These are phyloP conservation scores for Rhizopus sp. DNA, from an alignment of 371 early-diverging fungal genomes.

Conservation along the genomic window DNA sequence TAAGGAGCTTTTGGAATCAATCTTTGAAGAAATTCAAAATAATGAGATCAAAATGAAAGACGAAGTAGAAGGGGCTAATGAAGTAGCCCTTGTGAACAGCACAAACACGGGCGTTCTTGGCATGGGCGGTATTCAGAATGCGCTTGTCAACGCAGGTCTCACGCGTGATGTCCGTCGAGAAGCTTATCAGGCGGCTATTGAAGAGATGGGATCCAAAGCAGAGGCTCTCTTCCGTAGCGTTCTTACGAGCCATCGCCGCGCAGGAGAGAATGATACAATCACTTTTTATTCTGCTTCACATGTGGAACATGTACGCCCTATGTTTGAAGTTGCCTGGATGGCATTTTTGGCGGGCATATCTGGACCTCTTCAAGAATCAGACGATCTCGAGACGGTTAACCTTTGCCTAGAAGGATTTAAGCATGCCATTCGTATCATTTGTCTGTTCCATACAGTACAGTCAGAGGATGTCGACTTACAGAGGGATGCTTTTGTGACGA, in stretches of 20 bases:
- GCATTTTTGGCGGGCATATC: constrained; percentile 82
- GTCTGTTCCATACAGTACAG: constrained; percentile 70
- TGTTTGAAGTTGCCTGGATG: constrained; percentile 95
- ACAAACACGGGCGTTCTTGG: constrained; percentile 33
- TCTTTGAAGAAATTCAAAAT: constrained; percentile 80
- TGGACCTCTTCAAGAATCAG: constrained; percentile 83
- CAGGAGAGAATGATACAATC: constrained; percentile 47
- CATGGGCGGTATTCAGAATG: constrained; percentile 50
- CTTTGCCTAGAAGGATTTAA: constrained; percentile 83
- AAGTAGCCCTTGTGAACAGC: constrained; percentile 30
- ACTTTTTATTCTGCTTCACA: constrained; percentile 75
- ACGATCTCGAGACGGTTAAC: constrained; percentile 69
- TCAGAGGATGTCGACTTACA: constrained; percentile 81
- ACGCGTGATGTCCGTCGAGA: constrained; percentile 52
- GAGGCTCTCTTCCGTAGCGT: constrained; percentile 58
- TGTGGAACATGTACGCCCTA: constrained; percentile 86
- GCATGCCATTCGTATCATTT: constrained; percentile 75
- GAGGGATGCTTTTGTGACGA: constrained; percentile 87
- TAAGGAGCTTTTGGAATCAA: constrained; percentile 62
- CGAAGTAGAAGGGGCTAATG: constrained; percentile 63
- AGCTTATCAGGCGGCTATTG: constrained; percentile 54
- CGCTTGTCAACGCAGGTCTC: constrained; percentile 50
- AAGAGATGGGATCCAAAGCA: constrained; percentile 61
- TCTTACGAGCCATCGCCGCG: constrained; percentile 47
- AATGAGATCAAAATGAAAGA: constrained; percentile 95